These are phyloP conservation scores for Zizania latifolia DNA, from an alignment of 176 grass and related monocot genomes.

Conservation along the genomic window DNA sequence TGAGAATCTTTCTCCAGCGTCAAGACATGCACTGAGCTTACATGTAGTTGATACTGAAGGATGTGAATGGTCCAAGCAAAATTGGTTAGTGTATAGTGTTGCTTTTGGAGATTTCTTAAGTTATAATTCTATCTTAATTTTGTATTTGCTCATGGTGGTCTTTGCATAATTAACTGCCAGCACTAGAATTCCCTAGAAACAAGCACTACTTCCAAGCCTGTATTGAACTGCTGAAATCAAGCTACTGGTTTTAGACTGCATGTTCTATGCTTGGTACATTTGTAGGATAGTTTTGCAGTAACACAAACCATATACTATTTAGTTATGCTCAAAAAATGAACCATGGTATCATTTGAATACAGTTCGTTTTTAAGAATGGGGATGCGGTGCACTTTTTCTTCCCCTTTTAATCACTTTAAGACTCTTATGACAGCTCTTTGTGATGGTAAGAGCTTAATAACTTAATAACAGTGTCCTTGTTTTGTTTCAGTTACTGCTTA, in stretches of 20 bases:
- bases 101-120: not conserved
- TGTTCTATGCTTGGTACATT: not conserved
- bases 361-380: not conserved
- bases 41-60: conserved; percentile 84
- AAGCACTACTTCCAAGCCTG: not conserved
- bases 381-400: not conserved
- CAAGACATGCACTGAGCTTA: conserved; percentile 84
- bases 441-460: no score
- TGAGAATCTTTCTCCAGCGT: conserved; percentile 70
- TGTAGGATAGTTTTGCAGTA: not conserved
- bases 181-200: not conserved
- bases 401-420: not conserved
- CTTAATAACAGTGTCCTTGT: not conserved
- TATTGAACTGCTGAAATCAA: not conserved
- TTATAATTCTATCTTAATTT: not conserved
- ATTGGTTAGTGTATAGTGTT: conserved; percentile 61
- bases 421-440: not conserved
- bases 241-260: not conserved
- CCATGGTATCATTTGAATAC: not conserved
- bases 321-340: not conserved
- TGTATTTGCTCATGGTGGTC: not conserved
- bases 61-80: conserved; percentile 77
- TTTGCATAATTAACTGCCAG: not conserved
- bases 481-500: not conserved
- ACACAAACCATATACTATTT: not conserved